phyloP scores from a whole-genome alignment of 208 protist species.

The Trypanosoma brucei region DNA sequence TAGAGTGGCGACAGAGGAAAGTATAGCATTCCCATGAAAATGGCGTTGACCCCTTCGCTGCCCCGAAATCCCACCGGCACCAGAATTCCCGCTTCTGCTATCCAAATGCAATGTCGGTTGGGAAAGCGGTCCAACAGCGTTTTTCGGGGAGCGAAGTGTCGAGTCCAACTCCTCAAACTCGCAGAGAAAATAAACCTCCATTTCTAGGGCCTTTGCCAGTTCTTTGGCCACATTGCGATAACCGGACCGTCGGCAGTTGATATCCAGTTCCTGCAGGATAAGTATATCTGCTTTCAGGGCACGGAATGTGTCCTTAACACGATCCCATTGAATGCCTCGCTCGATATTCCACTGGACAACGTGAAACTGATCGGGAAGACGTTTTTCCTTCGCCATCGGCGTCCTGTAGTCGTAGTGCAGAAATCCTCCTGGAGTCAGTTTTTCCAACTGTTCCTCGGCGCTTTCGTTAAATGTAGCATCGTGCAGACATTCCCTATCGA shows the following conservation, averaged over 20 bases:
- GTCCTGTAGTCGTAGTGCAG: conserved; percentile 62
- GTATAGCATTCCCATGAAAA: conserved; percentile 80
- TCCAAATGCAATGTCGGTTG: not conserved
- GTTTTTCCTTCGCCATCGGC: conserved; percentile 5
- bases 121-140: conserved; percentile 51
- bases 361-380: conserved; percentile 41
- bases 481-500: no score
- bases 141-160: conserved; percentile 20
- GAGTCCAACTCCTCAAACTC: conserved; percentile 77
- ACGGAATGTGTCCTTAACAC: conserved; percentile 46
- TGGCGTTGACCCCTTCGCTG: conserved; percentile 21
- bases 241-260: conserved; percentile 60
- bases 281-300: conserved; percentile 59
- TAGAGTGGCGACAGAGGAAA: conserved; percentile 36
- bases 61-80: not conserved
- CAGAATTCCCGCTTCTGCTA: not conserved
- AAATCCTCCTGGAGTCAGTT: not conserved
- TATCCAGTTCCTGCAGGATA: conserved; percentile 80
- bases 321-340: conserved; percentile 50
- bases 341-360: conserved; percentile 87
- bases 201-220: conserved; percentile 49
- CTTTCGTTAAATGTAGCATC: no score
- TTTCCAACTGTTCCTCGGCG: no score
- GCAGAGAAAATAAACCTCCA: conserved; percentile 66
- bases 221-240: conserved; percentile 61